Base-by-base conservation (phyloP, 352 stramenopile species). In the Ophiocytium majus region DNA sequence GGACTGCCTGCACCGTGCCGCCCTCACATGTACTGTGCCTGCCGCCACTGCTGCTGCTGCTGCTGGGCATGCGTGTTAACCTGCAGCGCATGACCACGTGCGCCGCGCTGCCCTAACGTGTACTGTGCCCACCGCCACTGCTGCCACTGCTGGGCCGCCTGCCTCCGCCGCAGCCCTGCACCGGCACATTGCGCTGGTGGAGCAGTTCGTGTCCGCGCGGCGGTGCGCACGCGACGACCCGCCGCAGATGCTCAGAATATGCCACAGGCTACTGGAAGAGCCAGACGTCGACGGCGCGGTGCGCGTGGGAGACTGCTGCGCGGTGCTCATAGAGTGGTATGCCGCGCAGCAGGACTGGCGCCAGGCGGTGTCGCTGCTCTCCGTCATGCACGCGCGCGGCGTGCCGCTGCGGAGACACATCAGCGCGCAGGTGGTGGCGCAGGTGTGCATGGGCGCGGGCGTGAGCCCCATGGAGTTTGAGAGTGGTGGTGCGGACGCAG, bases 271-370 rank as follows among this genome's bases (percentile, higher is more conserved):
- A 37, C 90, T 98, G 14, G 91, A 95, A 1, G 92, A 96, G 37
- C 90, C 91, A 36, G 93, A 93, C 0, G 92, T 97, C 19, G 93
- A 97, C 33, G 90, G 93, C 34, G 93, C 93, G 9, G 94, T 98
- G 49, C 92, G 95, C 1, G 84, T 94, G 5, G 95, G 95, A 23
- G 95, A 98, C 85, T 92, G 91, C 19, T 97, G 94, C 80, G 93
- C 93, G 1, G 90, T 97, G 85, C 89, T 98, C 0, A 87, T 95
- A 0, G 93, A 97, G 75, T 91, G 91, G 5, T 93, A 96, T 64
- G 93, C 93, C 84, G 83, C 89, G 31, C 91, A 91, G 34, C 89
- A 91, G 0, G 90, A 97, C 37, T 87, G 92, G 28, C 83, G 90
- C n/a, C 91, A 95, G 14, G 66, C 35, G 5, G 5, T 78, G 43